Conservation (phyloP, 2,329 filamentous ascomycete genomes). For the Ophiostoma himal-ulmi region DNA sequence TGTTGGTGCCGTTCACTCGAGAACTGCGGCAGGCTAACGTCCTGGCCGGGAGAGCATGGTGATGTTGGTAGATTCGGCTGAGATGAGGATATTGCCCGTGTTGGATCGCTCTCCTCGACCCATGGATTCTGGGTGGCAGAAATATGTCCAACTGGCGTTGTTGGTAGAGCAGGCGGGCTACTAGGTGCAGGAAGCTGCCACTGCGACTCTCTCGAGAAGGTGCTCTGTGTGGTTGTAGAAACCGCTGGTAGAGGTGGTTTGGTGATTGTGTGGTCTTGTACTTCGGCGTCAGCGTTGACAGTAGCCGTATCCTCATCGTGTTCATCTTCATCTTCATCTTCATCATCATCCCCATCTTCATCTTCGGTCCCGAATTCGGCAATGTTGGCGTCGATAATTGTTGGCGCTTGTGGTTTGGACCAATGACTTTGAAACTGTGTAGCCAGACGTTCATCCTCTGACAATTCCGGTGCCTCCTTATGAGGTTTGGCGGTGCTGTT, state of each 20-base stretch:
- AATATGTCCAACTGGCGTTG: not conserved
- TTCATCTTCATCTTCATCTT: not conserved
- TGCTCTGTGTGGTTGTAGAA: conserved; percentile 17
- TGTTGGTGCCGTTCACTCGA: not conserved
- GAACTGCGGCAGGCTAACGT: not conserved
- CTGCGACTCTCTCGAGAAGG: conserved; percentile 23
- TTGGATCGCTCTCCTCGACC: not conserved
- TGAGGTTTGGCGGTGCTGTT: not conserved
- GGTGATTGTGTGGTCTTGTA: not conserved
- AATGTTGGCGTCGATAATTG: not conserved
- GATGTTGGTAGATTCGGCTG: conserved; percentile 17
- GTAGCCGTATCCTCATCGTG: not conserved
- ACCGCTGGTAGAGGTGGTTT: not conserved
- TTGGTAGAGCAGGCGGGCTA: not conserved
- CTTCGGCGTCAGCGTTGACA: not conserved
- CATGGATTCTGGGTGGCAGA: conserved; percentile 24
- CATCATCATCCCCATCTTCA: not conserved
- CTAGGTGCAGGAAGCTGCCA: not conserved
- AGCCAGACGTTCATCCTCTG: conserved; percentile 16
- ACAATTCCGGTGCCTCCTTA: not conserved
- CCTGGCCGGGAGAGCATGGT: conserved; percentile 17
- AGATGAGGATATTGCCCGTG: not conserved
- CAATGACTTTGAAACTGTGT: conserved; percentile 28
- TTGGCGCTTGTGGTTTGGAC: conserved; percentile 3
- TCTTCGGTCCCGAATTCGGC: not conserved